Conservation (phyloP, 768 basidiomycete species). For the Amanita exitialis region DNA sequence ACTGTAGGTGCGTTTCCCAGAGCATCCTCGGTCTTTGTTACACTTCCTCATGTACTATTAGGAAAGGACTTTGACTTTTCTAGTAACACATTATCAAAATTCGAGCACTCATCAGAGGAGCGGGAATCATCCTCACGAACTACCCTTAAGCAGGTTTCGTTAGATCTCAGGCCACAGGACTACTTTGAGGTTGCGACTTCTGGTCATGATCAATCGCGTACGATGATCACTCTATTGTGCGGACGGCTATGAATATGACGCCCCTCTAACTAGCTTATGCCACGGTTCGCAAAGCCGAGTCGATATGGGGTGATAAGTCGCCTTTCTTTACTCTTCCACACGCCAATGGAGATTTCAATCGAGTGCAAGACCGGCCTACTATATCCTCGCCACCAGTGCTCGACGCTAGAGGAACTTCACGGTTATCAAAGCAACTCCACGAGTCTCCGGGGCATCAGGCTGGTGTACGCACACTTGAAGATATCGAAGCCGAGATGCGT, state of each 20-base stretch:
- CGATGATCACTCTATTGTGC: slow-evolving; percentile 8
- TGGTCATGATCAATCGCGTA: slow-evolving; percentile 18
- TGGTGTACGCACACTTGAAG: slow-evolving; percentile 58
- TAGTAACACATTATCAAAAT: slow-evolving; percentile 26
- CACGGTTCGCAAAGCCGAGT: slow-evolving; percentile 42
- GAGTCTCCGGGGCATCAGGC: slow-evolving; percentile 20
- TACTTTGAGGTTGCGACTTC: slow-evolving; percentile 9
- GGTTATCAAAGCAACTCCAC: slow-evolving; percentile 19
- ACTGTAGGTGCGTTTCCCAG: slow-evolving; percentile 52
- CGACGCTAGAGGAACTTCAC: slow-evolving; percentile 24
- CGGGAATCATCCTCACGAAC: slow-evolving; percentile 8
- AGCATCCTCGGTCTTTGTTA: not conserved
- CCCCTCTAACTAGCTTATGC: slow-evolving; percentile 21
- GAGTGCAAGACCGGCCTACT: slow-evolving; percentile 20
- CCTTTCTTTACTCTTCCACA: slow-evolving; percentile 60
- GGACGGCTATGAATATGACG: not conserved
- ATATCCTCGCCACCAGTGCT: slow-evolving; percentile 21
- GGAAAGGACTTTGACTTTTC: slow-evolving; percentile 92
- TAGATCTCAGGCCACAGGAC: slow-evolving; percentile 4
- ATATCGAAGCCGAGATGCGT: slow-evolving; percentile 82
- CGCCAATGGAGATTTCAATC: slow-evolving; percentile 33
- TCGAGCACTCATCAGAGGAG: slow-evolving; percentile 15
- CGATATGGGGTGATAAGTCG: slow-evolving; percentile 79
- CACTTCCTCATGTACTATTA: slow-evolving; percentile 18
- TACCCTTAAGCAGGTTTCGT: slow-evolving; percentile 6